A percentile compares a stretch with the other conserved stretches of the same genome.
These are phyloP conservation scores for Candida silvatica DNA, from an alignment of 805 yeast species.

Conservation along the genomic window DNA sequence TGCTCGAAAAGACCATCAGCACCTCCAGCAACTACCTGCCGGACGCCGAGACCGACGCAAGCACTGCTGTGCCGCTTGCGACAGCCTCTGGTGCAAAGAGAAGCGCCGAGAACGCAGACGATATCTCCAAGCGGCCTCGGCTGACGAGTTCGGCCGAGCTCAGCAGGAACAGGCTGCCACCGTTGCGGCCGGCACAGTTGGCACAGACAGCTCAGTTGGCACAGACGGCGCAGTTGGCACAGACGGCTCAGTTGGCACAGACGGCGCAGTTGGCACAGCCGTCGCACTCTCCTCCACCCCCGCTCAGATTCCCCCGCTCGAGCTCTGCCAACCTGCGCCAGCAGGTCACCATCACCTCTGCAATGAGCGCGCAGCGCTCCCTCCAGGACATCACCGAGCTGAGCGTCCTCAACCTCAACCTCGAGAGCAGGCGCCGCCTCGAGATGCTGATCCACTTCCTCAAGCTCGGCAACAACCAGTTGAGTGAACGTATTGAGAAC, in stretches of 20 bases:
- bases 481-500: constrained; percentile 55
- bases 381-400: constrained; percentile 26
- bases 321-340: constrained; percentile 17
- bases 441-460: constrained; percentile 74
- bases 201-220: neutral
- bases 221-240: constrained; percentile 1
- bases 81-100: constrained; percentile 8
- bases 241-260: constrained; percentile 6
- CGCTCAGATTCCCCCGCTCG: constrained; percentile 9
- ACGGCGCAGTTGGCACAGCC: constrained; percentile 6
- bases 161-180: too few relatives aligned
- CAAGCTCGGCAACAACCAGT: constrained; percentile 71
- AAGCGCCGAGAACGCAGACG: neutral
- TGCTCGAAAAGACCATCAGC: constrained; percentile 26
- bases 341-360: constrained; percentile 22
- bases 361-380: constrained; percentile 22
- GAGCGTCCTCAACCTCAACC: constrained; percentile 26
- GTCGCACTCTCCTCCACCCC: constrained; percentile 1
- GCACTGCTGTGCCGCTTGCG: neutral
- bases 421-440: constrained; percentile 68
- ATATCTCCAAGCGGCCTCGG: too few relatives aligned
- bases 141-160: too few relatives aligned
- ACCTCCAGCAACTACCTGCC: constrained; percentile 17
- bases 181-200: too few relatives aligned
- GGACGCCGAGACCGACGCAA: neutral